Percentiles rank a stretch among this genome's conserved stretches.
These are phyloP conservation scores for Botrytis squamosa DNA, from an alignment of 2,329 filamentous ascomycete species.

Conservation along the genomic window DNA sequence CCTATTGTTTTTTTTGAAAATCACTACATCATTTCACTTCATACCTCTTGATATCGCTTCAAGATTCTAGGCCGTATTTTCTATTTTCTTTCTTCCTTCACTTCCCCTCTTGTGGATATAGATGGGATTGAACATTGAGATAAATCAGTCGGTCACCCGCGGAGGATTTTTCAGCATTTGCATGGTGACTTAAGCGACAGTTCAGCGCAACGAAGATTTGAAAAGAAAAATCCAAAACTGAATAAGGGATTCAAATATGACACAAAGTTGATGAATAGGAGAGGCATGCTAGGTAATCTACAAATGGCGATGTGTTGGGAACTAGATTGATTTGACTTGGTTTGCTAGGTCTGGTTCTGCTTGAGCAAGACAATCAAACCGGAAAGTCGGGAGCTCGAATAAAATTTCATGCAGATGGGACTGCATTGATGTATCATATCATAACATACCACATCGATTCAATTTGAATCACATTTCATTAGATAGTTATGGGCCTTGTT, in stretches of 20 bases:
- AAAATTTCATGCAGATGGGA: neutral
- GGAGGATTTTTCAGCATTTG: neutral
- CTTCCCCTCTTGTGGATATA: constrained; percentile 2
- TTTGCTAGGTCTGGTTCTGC: too few species aligned
- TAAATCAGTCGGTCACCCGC: neutral
- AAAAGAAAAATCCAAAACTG: neutral
- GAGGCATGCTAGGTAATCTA: neutral
- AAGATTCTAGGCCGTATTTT: neutral
- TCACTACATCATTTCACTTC: neutral
- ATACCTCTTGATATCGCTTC: neutral
- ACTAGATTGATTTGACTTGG: neutral
- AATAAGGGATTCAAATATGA: neutral
- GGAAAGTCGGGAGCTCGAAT: neutral
- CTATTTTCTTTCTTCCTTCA: neutral
- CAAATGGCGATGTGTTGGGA: neutral
- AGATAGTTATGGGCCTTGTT: neutral
- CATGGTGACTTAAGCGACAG: neutral
- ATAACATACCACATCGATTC: constrained; percentile 1
- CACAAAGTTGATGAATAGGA: neutral
- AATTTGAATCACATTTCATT: neutral
- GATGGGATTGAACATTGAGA: constrained; percentile 12
- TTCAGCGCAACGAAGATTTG: neutral
- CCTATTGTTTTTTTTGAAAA: neutral
- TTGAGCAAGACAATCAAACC: neutral
- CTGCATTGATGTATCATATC: constrained; percentile 17